Evolutionary conservation across 2,329 filamentous ascomycete genomes (phyloP).

Genomic region (Neonectria magnoliae): DNA sequence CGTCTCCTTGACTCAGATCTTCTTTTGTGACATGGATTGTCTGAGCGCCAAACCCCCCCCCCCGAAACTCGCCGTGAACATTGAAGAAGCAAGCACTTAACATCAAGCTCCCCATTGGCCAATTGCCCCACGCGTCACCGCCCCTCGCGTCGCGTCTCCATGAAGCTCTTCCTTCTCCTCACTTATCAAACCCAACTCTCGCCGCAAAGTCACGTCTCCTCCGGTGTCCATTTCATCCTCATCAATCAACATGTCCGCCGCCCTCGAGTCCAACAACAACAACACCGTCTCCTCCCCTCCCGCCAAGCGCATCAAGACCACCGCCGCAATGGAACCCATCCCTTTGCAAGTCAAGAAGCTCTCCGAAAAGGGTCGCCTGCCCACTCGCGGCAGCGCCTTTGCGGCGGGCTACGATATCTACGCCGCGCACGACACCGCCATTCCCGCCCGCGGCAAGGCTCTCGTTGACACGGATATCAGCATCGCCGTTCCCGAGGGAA

Average conservation of each 20-base stretch:
- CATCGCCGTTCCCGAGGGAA: slow-evolving; percentile 89
- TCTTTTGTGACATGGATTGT: neutral
- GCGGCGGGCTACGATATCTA: slow-evolving; percentile 97
- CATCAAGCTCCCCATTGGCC: slow-evolving; percentile 39
- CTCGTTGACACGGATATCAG: slow-evolving; percentile 91
- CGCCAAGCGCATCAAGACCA: slow-evolving; percentile 81
- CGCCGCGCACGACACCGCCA: slow-evolving; percentile 75
- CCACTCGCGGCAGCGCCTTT: slow-evolving; percentile 87
- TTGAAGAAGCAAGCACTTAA: slow-evolving; percentile 37
- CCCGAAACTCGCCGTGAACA: neutral
- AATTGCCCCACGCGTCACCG: slow-evolving; percentile 39
- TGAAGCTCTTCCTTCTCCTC: slow-evolving; percentile 36
- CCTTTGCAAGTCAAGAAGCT: slow-evolving; percentile 90
- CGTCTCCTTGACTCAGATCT: neutral
- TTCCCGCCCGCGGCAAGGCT: slow-evolving; percentile 85
- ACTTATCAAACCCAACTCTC: neutral
- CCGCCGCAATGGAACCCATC: slow-evolving; percentile 52
- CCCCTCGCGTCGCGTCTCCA: slow-evolving; percentile 45
- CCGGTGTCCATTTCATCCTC: neutral
- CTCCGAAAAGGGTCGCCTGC: slow-evolving; percentile 78
- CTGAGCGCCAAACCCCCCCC: neutral
- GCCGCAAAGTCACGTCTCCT: neutral
- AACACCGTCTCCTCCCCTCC: slow-evolving; percentile 74
- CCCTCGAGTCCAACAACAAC: slow-evolving; percentile 54
- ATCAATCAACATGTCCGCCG: slow-evolving; percentile 36